phyloP scores from a whole-genome alignment of 2,329 filamentous ascomycete genomes.

The Cryphonectria radicalis region DNA sequence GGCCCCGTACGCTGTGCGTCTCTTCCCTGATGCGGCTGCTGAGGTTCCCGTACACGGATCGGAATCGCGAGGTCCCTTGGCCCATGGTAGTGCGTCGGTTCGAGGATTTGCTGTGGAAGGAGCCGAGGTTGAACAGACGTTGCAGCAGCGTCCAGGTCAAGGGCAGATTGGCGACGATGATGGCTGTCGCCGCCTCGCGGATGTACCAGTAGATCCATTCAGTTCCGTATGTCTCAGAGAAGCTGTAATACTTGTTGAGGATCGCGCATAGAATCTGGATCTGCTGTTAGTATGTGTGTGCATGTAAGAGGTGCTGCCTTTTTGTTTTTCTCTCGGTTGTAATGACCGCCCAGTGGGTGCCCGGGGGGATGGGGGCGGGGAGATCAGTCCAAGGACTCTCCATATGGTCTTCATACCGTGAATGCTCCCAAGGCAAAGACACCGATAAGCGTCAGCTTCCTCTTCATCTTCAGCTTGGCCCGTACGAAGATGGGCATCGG shows the following conservation, averaged over 20 bases:
- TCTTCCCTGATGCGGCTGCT: conserved; percentile 1
- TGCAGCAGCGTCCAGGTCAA: conserved; percentile 49
- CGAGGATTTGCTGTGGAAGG: conserved; percentile 40
- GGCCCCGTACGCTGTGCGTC: background rate
- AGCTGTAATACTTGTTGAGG: conserved; percentile 52
- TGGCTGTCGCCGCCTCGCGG: conserved; percentile 50
- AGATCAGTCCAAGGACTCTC: background rate
- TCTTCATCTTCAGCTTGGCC: conserved; percentile 52
- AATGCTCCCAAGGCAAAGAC: conserved; percentile 53
- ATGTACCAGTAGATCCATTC: conserved; percentile 52
- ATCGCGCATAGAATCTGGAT: conserved; percentile 53
- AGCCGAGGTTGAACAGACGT: conserved; percentile 41
- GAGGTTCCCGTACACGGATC: conserved; percentile 12
- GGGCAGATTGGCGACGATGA: conserved; percentile 49
- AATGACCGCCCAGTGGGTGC: too few relatives aligned
- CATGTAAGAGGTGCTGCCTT: background rate
- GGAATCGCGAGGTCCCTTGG: conserved; percentile 1
- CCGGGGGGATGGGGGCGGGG: background rate
- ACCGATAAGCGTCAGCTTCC: conserved; percentile 55
- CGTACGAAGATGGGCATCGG: conserved; percentile 58
- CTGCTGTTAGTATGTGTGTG: conserved; percentile 1
- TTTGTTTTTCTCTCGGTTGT: too few relatives aligned
- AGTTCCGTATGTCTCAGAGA: conserved; percentile 43
- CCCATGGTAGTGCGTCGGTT: conserved; percentile 31
- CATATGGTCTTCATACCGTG: conserved; percentile 42